These are phyloP conservation scores for Aspergillus brunneoviolaceus DNA, from an alignment of 2,329 filamentous ascomycete species.

Conservation along the genomic window DNA sequence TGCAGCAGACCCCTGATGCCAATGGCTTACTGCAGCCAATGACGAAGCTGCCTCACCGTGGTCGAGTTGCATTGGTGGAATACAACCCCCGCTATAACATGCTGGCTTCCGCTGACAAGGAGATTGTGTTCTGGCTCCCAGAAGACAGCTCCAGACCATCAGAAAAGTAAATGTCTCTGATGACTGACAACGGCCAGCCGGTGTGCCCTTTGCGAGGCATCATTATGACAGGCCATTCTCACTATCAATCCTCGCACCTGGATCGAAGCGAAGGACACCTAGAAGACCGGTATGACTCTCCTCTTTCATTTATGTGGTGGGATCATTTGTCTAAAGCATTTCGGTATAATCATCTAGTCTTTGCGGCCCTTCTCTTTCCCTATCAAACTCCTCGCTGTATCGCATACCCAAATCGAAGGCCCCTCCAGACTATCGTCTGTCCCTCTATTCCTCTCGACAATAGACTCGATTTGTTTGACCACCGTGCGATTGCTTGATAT, in stretches of 20 bases:
- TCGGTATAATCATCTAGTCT: slow-evolving; percentile 17
- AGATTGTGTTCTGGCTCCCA: slow-evolving; percentile 75
- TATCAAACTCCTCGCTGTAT: slow-evolving; percentile 64
- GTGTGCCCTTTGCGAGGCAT: background rate
- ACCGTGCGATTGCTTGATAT: slow-evolving; percentile 70
- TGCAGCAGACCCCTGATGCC: slow-evolving; percentile 56
- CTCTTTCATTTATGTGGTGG: background rate
- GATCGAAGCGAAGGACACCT: background rate
- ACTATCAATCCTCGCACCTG: background rate
- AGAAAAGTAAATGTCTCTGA: slow-evolving; percentile 30
- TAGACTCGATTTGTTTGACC: slow-evolving; percentile 62
- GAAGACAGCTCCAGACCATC: slow-evolving; percentile 52
- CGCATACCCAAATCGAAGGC: slow-evolving; percentile 64
- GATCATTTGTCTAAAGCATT: background rate
- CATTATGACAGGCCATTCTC: background rate
- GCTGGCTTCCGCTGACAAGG: slow-evolving; percentile 84
- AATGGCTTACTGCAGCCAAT: slow-evolving; percentile 52
- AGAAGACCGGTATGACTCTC: background rate
- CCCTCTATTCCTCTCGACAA: slow-evolving; percentile 54
- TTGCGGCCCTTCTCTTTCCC: slow-evolving; percentile 60
- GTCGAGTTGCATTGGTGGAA: slow-evolving; percentile 71
- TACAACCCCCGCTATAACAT: slow-evolving; percentile 93
- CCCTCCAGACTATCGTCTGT: slow-evolving; percentile 53
- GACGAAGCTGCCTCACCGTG: slow-evolving; percentile 44
- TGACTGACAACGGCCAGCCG: background rate